Conservation (phyloP, 2,329 filamentous ascomycete genomes). For the Fusarium burgessii region DNA sequence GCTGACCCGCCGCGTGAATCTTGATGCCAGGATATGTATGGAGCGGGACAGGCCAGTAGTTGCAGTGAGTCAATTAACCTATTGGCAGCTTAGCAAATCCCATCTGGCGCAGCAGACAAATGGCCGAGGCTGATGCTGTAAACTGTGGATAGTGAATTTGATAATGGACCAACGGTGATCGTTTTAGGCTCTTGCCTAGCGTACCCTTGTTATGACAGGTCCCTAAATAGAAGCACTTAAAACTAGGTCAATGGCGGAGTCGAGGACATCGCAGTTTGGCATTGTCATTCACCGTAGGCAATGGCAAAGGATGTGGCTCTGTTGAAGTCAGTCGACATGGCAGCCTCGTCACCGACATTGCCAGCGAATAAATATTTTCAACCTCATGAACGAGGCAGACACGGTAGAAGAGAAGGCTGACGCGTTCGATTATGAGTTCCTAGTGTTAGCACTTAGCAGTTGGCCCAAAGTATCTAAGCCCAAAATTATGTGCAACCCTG, state of each 20-base stretch:
- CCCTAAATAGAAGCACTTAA: constrained; percentile 42
- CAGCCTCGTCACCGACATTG: constrained; percentile 29
- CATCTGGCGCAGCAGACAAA: constrained; percentile 15
- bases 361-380: constrained; percentile 22
- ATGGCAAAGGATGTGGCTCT: constrained; percentile 33
- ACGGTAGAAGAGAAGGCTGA: constrained; percentile 37
- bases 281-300: constrained; percentile 18
- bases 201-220: constrained; percentile 24
- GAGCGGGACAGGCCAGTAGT: constrained; percentile 15
- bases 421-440: constrained; percentile 20
- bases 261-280: constrained; percentile 18
- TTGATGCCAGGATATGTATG: constrained; percentile 9
- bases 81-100: constrained; percentile 9
- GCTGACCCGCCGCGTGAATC: constrained; percentile 21
- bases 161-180: constrained; percentile 6
- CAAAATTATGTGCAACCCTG: constrained; percentile 23
- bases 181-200: constrained; percentile 17
- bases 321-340: constrained; percentile 28
- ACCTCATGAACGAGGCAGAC: constrained; percentile 23
- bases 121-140: constrained; percentile 26
- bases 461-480: neutral
- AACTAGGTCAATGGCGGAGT: constrained; percentile 29
- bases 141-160: constrained; percentile 23
- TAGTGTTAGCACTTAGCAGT: constrained; percentile 5
- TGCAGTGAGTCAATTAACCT: constrained; percentile 21